These are phyloP conservation scores for Phialophora verrucosa DNA, from an alignment of 2,329 filamentous ascomycete genomes.

Conservation along the genomic window DNA sequence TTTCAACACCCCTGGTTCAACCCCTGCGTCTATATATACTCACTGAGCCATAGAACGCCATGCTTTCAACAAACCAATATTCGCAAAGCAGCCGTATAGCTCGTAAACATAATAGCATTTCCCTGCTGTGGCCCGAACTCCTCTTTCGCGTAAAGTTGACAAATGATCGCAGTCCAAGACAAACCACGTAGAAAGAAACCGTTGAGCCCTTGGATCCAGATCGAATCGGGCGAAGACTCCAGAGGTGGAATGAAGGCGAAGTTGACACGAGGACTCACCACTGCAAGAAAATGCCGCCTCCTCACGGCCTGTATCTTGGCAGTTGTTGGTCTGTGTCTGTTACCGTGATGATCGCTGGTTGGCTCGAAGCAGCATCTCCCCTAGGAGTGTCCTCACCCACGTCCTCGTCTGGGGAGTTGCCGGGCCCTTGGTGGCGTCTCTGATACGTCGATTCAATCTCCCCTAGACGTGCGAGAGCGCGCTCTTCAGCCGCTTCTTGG, in stretches of 20 bases:
- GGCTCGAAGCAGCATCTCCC: background rate
- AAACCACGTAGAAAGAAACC: background rate
- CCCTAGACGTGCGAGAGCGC: constrained; percentile 11
- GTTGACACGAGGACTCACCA: background rate
- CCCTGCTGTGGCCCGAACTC: background rate
- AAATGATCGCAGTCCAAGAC: background rate
- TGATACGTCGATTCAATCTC: constrained; percentile 12
- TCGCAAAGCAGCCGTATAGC: background rate
- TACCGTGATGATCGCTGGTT: constrained; percentile 5
- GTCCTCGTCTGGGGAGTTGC: background rate
- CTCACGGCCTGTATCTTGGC: constrained; percentile 26
- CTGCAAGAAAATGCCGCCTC: background rate
- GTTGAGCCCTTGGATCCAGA: background rate
- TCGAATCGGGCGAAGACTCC: background rate
- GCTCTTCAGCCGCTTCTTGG: constrained; percentile 31
- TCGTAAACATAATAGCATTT: background rate
- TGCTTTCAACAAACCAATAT: background rate
- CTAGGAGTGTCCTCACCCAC: background rate
- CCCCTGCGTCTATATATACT: background rate
- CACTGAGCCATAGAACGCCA: background rate
- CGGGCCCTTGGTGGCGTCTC: background rate
- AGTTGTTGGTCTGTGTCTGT: constrained; percentile 19
- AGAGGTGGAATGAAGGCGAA: background rate
- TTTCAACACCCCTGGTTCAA: background rate
- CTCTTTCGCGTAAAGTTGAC: background rate